Conservation (phyloP, 23 red algal species). For the Gracilaria domingensis region DNA sequence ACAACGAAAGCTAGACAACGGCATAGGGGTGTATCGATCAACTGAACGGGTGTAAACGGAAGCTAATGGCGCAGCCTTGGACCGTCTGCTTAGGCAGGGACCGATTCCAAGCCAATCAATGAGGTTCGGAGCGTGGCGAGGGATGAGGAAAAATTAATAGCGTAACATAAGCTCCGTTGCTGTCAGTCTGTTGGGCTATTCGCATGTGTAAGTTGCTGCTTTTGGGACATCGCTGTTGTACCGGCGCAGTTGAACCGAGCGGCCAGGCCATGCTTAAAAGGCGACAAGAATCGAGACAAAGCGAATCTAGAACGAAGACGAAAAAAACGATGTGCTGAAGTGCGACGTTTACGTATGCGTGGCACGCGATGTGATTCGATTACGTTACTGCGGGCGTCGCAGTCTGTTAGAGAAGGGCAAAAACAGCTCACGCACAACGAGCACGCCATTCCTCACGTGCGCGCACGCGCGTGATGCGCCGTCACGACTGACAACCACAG, state of each 20-base stretch:
- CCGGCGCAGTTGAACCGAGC: background rate
- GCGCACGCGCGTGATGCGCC: constrained; percentile 20
- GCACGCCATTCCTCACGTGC: constrained; percentile 6
- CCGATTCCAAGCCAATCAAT: background rate
- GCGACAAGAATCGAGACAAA: background rate
- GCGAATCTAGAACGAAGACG: background rate
- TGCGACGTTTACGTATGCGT: background rate
- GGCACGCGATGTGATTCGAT: background rate
- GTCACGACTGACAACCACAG: background rate
- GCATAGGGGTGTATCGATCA: background rate
- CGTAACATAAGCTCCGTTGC: background rate
- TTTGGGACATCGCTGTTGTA: background rate
- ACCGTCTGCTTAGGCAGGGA: background rate
- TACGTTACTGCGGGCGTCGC: background rate
- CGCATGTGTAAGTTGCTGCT: background rate
- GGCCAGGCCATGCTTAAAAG: background rate
- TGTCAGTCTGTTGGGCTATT: background rate
- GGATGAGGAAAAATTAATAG: background rate
- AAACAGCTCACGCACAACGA: background rate
- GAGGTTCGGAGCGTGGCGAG: background rate
- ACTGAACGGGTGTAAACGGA: background rate
- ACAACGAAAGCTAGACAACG: background rate
- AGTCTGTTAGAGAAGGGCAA: constrained; percentile 15
- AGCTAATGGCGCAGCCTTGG: background rate
- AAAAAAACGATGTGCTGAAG: background rate